Evolutionary conservation across 2,329 filamentous ascomycete genomes (phyloP), one percentile per base, ranked within the genome.

Genomic region (Penicillium rolfsii): DNA sequence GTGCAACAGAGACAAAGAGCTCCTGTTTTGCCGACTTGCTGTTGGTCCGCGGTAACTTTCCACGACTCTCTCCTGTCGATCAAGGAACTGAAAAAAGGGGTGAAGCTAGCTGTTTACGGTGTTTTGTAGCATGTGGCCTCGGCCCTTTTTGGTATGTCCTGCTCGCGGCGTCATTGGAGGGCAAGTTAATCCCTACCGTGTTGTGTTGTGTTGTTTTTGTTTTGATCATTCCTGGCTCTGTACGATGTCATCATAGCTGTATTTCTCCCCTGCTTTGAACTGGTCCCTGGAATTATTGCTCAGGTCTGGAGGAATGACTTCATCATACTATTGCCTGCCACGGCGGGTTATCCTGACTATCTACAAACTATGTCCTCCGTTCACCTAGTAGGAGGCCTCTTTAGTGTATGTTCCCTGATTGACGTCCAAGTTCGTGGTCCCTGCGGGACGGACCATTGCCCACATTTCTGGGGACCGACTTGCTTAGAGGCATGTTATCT

Each of bases 1-100:
- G 19, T 19, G 38, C 38, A 22, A 7, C 16, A 19, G 3, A 24
- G 19, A 7, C 22, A 5, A 36, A 14, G 35, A 36, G 35, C 35
- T 36, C 11, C 12, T 36, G 35, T 36, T 4, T 14, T 36, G 35
- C 35, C 12, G 35, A 36, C 35, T 36, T 36, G 35, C 35, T 35
- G 52, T 43, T 54, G 52, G 22, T 8, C 45, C 33, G 24, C 35
- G 22, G 38, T 41, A 19, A 36, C 4, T 16, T 8, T 41, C 5
- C 16, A 36, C 6, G 8, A 36, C 9, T 26, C 30, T 67, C 67
- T 67, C 67, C 67, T 69, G 67, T 65, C 67, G 67, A 69, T 69
- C 67, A 50, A 45, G 50, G 43, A 45, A 57, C 50, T 9, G 7
- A 35, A 58, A 59, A 54, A 30, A 45, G 56, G 56, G 54, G 45